Base-by-base conservation (phyloP, 352 stramenopile species). In the Aphanomyces stellatus region DNA sequence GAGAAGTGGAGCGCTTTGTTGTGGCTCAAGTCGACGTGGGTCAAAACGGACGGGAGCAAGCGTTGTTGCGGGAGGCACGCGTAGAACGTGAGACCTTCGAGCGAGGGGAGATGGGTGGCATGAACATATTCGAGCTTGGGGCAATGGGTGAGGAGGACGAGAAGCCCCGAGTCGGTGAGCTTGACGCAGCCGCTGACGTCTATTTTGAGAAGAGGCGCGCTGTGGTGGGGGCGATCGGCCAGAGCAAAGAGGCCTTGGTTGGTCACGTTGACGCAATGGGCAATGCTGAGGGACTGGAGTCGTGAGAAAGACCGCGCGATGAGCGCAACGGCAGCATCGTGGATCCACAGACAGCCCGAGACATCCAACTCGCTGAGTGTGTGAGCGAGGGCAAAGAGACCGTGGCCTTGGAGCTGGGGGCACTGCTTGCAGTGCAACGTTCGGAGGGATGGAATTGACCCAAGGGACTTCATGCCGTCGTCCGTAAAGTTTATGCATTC, bases 221-320 rank as follows among this genome's bases (percentile, higher is more conserved):
- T n/a, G 2, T 51, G 40, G 15, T 69, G 40, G 3, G 70, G 59
- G 11, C 40, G 30, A 62, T 93, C 84, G 7, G 74, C 71, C 43
- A 91, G 87, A 0, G 77, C 75, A 34, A 71, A 76, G 35, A 91
- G 69, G 19, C 81, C 82, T 48, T 90, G 90, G 76, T 90, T 82
- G 13, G 81, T 90, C 27, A 93, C 55, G 17, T 70, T 69, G 31
- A 76, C 74, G 48, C 85, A 93, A 62, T 76, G 15, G n/a, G 46
- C 46, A 6, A 67, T n/a, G 43, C 22, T 11, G 11, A 67, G 31
- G n/a, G 43, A 60, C 27, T 56, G 41, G 17, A 67, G 34, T 17
- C 34, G 40, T n/a, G 17, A 19, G 41, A 67, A 59, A 0, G 40
- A 59, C 31, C 28, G 60, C 24, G 57, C 60, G 34, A 67, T 57